These are phyloP conservation scores for Suillus spraguei DNA, from an alignment of 768 basidiomycete species.

Conservation along the genomic window DNA sequence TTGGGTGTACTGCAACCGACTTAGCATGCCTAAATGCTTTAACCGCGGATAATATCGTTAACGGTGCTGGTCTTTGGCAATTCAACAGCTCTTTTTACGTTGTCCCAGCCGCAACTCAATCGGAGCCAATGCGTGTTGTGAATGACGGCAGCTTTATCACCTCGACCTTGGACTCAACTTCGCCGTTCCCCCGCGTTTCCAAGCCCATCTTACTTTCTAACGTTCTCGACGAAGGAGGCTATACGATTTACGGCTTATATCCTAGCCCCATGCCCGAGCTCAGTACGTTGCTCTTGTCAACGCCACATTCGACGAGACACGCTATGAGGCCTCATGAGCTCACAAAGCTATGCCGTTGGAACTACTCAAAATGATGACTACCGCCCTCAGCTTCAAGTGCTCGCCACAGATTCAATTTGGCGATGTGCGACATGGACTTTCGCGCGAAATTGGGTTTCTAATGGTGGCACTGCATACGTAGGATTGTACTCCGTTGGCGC, in stretches of 20 bases:
- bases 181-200: constrained; percentile 56
- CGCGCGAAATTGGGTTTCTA: constrained; percentile 62
- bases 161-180: constrained; percentile 61
- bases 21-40: constrained; percentile 53
- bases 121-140: constrained; percentile 65
- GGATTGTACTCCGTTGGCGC: constrained; percentile 67
- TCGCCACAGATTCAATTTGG: constrained; percentile 74
- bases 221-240: constrained; percentile 71
- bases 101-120: constrained; percentile 50
- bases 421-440: constrained; percentile 74
- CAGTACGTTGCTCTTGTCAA: constrained; percentile 43
- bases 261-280: constrained; percentile 38
- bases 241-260: constrained; percentile 54
- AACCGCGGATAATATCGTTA: constrained; percentile 53
- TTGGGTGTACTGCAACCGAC: constrained; percentile 49
- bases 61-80: constrained; percentile 48
- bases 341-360: constrained; percentile 48
- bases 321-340: constrained; percentile 46
- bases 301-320: constrained; percentile 47
- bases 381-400: constrained; percentile 53
- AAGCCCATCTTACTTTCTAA: constrained; percentile 76
- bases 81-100: constrained; percentile 43
- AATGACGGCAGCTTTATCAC: constrained; percentile 71
- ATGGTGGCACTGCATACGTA: constrained; percentile 69
- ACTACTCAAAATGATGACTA: constrained; percentile 27